These are phyloP conservation scores for Tremellales sp. DNA, from an alignment of 1,284 basidiomycete species.

Conservation along the genomic window DNA sequence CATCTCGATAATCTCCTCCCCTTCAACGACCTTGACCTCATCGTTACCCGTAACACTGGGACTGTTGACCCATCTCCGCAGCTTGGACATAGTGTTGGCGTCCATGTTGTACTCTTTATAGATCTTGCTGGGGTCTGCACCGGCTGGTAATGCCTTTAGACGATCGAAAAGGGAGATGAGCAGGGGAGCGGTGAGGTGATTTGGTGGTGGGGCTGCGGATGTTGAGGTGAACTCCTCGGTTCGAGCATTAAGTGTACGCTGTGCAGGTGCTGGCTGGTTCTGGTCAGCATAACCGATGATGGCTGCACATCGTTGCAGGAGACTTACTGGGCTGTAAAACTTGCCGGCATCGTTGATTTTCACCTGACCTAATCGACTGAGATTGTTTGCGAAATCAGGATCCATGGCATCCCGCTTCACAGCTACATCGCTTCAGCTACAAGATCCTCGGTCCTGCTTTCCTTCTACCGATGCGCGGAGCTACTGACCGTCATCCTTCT, in stretches of 20 bases:
- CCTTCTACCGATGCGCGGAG: too few relatives aligned
- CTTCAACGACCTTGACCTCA: slow-evolving; percentile 55
- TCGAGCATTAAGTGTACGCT: slow-evolving; percentile 41
- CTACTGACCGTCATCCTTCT: slow-evolving; percentile 44
- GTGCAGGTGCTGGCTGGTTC: slow-evolving; percentile 32
- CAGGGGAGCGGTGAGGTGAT: slow-evolving; percentile 58
- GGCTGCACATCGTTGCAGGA: slow-evolving; percentile 26
- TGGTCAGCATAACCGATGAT: neutral
- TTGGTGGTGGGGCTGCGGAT: slow-evolving; percentile 43
- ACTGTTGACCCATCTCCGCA: slow-evolving; percentile 64
- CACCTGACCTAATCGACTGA: slow-evolving; percentile 67
- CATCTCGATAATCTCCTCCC: slow-evolving; percentile 60
- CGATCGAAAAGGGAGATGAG: slow-evolving; percentile 63
- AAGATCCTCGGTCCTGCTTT: neutral
- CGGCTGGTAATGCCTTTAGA: slow-evolving; percentile 56
- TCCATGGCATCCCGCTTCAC: slow-evolving; percentile 67
- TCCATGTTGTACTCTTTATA: slow-evolving; percentile 59
- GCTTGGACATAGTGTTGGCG: slow-evolving; percentile 54
- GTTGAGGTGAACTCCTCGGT: slow-evolving; percentile 48
- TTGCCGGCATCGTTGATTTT: slow-evolving; percentile 60
- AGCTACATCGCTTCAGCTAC: slow-evolving; percentile 48
- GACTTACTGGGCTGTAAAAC: slow-evolving; percentile 56
- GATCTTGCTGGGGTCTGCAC: slow-evolving; percentile 48
- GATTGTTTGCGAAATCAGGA: slow-evolving; percentile 69
- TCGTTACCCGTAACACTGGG: slow-evolving; percentile 61